phyloP scores from a whole-genome alignment of 345 rosid genomes.

The Moricandia moricandioides region DNA sequence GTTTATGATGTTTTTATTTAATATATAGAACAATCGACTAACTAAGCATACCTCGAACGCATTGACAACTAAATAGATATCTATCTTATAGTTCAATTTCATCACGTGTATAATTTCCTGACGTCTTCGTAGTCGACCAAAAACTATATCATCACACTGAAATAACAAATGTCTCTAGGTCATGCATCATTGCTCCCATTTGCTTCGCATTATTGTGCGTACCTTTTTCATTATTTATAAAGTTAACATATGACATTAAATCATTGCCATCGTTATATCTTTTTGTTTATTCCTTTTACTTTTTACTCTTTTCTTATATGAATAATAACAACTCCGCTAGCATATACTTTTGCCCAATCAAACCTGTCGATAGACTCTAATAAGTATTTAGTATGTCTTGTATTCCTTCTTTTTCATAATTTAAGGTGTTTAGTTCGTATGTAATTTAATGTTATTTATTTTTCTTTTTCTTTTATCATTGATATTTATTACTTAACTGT shows the following conservation, averaged over 20 bases:
- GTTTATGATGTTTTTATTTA: not conserved
- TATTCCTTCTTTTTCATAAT: not conserved
- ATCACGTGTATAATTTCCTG: not conserved
- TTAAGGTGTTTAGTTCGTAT: not conserved
- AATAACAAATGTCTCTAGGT: not conserved
- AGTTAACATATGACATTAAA: not conserved
- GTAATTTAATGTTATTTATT: not conserved
- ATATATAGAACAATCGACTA: not conserved
- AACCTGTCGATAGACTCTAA: not conserved
- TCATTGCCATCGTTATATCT: not conserved
- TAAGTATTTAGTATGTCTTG: not conserved
- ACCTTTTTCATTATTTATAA: not conserved
- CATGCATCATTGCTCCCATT: constrained; percentile 2
- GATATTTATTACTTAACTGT: no score
- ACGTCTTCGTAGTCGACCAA: not conserved
- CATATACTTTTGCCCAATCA: not conserved
- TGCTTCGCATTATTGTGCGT: not conserved
- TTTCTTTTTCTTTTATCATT: no score
- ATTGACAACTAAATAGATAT: not conserved
- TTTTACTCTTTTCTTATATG: not conserved
- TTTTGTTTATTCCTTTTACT: not conserved
- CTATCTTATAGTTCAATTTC: not conserved
- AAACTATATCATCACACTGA: not conserved
- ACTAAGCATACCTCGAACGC: not conserved
- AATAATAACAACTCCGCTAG: not conserved